Base-by-base conservation (phyloP, 1,284 basidiomycete species). In the Cryptococcus wingfieldii region DNA sequence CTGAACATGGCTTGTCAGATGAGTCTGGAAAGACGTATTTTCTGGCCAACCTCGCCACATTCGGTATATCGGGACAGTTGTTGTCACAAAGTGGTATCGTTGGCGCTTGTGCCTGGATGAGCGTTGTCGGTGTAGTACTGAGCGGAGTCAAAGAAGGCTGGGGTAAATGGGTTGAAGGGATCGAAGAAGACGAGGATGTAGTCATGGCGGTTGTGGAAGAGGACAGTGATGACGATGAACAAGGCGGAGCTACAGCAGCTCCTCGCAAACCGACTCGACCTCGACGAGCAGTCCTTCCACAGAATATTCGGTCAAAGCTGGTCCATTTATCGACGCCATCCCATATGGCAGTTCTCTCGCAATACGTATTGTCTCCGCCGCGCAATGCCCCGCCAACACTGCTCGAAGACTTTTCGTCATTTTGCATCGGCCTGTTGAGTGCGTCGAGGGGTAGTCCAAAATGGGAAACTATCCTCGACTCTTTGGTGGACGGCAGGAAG, bases 401-500 rank as follows among this genome's bases (percentile, higher is more conserved):
- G 2, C 47, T 74, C 4, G 25, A 48, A 3, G 64, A 69, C 23
- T 72, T 76, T 46, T 59, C 70, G 10, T 45, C 39, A 1, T 74
- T 76, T 43, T 63, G 69, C 53, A 34, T 77, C 68, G 64, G 76
- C 56, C 70, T 79, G 57, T 45, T 79, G 58, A 64, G 71, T 54
- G 62, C 81, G 64, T 75, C 82, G 61, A 61, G 77, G 28, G 67
- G 87, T 81, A 83, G 88, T 1, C 72, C 80, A 3, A 76, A 80
- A 50, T 80, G 80, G 62, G 84, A 86, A 49, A 60, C 52, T 0
- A 71, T 80, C 4, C 70, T 82, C 27, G 78, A 79, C 55, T 66
- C 69, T 1, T 64, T 79, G 16, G 48, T 74, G 14, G 69, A 65
- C 14, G 74, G 71, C 8, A 66, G 68, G 12, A 72, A 68, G 50